Evolutionary conservation across 2,329 filamentous ascomycete genomes (phyloP).

Genomic region (Falciphora oryzae): DNA sequence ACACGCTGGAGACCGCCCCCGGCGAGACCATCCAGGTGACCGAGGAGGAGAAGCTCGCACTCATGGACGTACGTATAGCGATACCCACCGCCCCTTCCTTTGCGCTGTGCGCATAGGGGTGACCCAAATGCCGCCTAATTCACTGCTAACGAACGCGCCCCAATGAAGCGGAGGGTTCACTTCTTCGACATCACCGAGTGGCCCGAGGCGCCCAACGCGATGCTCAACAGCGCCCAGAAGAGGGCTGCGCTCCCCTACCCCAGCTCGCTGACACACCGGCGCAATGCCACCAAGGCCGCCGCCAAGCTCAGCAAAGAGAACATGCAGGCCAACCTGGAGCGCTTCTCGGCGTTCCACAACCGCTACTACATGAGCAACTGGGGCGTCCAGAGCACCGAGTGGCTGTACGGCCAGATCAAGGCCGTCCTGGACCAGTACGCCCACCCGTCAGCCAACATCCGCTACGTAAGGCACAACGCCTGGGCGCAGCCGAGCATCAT

Average conservation of each 20-base stretch:
- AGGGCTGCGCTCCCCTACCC: conserved; percentile 28
- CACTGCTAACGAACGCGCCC: not conserved
- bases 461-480: conserved; percentile 68
- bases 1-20: conserved; percentile 75
- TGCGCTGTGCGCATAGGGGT: not conserved
- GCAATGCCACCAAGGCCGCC: conserved; percentile 63
- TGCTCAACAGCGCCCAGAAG: conserved; percentile 24
- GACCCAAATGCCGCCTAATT: not conserved
- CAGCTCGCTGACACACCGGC: conserved; percentile 42
- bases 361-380: conserved; percentile 73
- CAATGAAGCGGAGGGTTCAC: conserved; percentile 64
- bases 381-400: conserved; percentile 78
- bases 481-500: conserved; percentile 92
- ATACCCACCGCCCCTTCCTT: not conserved
- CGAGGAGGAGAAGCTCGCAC: conserved; percentile 90
- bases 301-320: conserved; percentile 66
- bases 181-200: conserved; percentile 94
- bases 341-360: conserved; percentile 72
- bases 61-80: conserved; percentile 62
- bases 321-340: conserved; percentile 73
- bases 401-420: conserved; percentile 73
- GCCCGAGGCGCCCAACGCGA: conserved; percentile 51
- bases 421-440: conserved; percentile 69
- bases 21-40: conserved; percentile 82
- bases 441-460: conserved; percentile 57